Evolutionary conservation across 208 protist genomes (phyloP), one percentile per base, ranked within the genome.

Genomic region (Phytomonas francai): DNA sequence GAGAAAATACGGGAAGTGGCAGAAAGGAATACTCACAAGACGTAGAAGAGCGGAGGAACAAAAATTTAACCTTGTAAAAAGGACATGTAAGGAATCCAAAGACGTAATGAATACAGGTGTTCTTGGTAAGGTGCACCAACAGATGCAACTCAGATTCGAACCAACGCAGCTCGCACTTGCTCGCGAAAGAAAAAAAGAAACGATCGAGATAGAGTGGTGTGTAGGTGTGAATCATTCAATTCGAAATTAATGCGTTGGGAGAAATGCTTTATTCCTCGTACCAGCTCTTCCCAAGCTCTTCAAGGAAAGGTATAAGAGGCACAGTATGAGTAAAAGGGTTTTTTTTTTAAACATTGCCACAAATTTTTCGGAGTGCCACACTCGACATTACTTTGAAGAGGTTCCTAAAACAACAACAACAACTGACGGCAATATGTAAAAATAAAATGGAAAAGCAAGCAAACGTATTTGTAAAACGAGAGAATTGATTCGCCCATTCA

Each of bases 21-120:
- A 6, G 9, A 16, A 9, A 72, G 60, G 32, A 66, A 67, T 61
- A 22, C 31, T 28, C 42, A 72, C 32, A 66, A 64, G 64, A 60
- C 11, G 45, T 9, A 54, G 45, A 32, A 54, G 29, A 68, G 14
- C 32, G 27, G 25, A 36, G 64, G 22, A 28, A 8, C 25, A 11
- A 11, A 62, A 28, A 62, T 11, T 30, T 33, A 14, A 28, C 58
- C 8, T 33, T 28, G 8, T 56, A 65, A 6, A 39, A 49, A 36
- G 27, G 54, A 68, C 56, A 27, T n/a, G n/a, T n/a, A 11, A 45
- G 19, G 8, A 45, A 45, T 45, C 0, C 0, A 3, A 7, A 45
- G 6, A 11, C 39, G 8, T 45, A 45, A 45, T 22, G 2, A 11
- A 1, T 45, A 45, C 19, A 14, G 1, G 2, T 45, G 12, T 45